These are phyloP conservation scores for Aspergillus viridinutans DNA, from an alignment of 2,329 filamentous ascomycete species.

Conservation along the genomic window DNA sequence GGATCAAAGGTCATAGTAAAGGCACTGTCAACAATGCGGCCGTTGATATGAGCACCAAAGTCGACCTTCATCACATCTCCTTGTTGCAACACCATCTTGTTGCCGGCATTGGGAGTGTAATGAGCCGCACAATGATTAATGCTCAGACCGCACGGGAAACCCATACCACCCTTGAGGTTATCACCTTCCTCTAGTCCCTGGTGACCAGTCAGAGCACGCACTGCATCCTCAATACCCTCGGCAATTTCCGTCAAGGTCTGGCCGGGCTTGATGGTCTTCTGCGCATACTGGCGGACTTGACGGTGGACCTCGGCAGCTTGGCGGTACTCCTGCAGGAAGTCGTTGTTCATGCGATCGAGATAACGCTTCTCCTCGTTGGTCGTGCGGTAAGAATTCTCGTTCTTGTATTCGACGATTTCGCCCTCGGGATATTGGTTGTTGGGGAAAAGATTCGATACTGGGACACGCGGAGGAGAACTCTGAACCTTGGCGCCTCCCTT, in stretches of 20 bases:
- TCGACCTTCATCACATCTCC: slow-evolving; percentile 71
- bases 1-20: slow-evolving; percentile 67
- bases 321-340: slow-evolving; percentile 76
- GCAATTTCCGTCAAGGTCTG: slow-evolving; percentile 77
- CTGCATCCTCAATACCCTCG: slow-evolving; percentile 79
- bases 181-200: slow-evolving; percentile 74
- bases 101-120: slow-evolving; percentile 82
- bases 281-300: slow-evolving; percentile 78
- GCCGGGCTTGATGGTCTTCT: slow-evolving; percentile 75
- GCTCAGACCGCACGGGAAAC: slow-evolving; percentile 79
- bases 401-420: slow-evolving; percentile 70
- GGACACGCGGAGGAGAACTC: slow-evolving; percentile 71
- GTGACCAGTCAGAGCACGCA: slow-evolving; percentile 72
- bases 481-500: slow-evolving; percentile 60
- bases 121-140: slow-evolving; percentile 83
- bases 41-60: slow-evolving; percentile 68
- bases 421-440: slow-evolving; percentile 70
- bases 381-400: slow-evolving; percentile 74
- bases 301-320: slow-evolving; percentile 85
- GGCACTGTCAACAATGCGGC: slow-evolving; percentile 66
- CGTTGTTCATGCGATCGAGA: slow-evolving; percentile 72
- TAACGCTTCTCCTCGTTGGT: slow-evolving; percentile 82
- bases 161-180: slow-evolving; percentile 73
- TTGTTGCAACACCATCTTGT: slow-evolving; percentile 65
- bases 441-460: slow-evolving; percentile 69